Base-by-base conservation (phyloP, 768 basidiomycete genomes). In the Suillus weaverae region DNA sequence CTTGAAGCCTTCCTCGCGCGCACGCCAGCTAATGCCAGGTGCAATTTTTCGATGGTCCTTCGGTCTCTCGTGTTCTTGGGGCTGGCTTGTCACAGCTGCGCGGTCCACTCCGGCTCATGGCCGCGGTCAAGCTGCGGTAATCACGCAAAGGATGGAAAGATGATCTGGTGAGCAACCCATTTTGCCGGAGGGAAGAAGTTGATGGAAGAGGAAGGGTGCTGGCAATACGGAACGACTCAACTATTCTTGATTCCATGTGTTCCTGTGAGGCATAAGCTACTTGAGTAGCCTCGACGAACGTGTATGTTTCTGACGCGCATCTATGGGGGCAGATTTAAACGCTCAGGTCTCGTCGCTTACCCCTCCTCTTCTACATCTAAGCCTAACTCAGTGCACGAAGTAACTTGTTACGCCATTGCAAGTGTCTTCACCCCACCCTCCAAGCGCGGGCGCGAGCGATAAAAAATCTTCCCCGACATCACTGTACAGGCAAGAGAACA, bases 251-350 rank as follows among this genome's bases (percentile, higher is more conserved):
- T 60, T 87, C 86, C 69, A 70, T 83, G 67, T 87, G 82, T 68
- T 81, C 86, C 14, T 87, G 86, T 69, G 83, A 86, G 77, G 86
- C 84, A 87, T 88, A 70, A 67, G 81, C 75, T n/a, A 60, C 26
- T 26, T 9, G 22, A 18, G 10, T 39, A 10, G 16, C 13, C 38
- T 48, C n/a, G 61, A 62, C 13, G 14, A 39, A 62, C 61, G 30
- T 43, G 67, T 32, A 8, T 13, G 20, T 57, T 4, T 56, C 16
- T 46, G 38, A 33, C 39, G 39, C 39, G 13, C 30, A 20, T 50
- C 73, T 79, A 65, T 71, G 73, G 65, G 62, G 71, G 30, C 72
- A 84, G 68, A 63, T 80, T 74, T 64, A 77, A 75, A 39, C 74
- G 80, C 32, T 67, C 67, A 3, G 80, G 73, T 35, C 60, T 73